These are phyloP conservation scores for Geosmithia flava DNA, from an alignment of 2,329 filamentous ascomycete genomes.

Conservation along the genomic window DNA sequence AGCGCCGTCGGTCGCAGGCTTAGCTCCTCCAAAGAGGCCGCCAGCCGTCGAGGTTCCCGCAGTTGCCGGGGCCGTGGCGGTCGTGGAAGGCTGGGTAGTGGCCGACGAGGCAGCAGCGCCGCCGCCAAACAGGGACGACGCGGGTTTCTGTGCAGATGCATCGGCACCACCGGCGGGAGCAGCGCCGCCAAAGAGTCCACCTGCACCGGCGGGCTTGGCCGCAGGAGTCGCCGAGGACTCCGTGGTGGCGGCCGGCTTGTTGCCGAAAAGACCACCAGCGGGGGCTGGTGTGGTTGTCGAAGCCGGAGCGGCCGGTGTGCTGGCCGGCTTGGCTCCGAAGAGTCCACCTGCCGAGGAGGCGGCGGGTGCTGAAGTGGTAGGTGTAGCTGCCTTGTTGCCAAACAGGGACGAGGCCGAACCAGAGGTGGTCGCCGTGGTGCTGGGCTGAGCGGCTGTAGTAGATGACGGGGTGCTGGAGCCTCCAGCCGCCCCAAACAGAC, in stretches of 20 bases:
- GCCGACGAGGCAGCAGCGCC: constrained; percentile 8
- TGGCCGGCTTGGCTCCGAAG: constrained; percentile 8
- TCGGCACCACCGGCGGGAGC: not conserved
- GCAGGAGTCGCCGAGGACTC: not conserved
- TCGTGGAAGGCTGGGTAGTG: constrained; percentile 10
- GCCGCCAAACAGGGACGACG: not conserved
- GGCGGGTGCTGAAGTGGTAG: constrained; percentile 10
- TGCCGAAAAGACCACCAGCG: constrained; percentile 1
- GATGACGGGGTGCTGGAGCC: constrained; percentile 5
- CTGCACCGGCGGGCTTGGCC: constrained; percentile 6
- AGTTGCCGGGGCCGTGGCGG: constrained; percentile 18
- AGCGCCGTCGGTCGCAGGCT: constrained; percentile 12
- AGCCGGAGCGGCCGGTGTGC: constrained; percentile 6
- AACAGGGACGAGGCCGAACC: not conserved
- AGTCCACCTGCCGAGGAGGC: constrained; percentile 8
- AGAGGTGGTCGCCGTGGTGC: not conserved
- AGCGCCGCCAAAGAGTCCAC: constrained; percentile 3
- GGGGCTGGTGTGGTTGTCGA: not conserved
- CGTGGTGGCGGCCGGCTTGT: not conserved
- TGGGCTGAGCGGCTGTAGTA: not conserved
- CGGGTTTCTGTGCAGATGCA: not conserved
- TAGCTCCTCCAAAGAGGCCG: constrained; percentile 3
- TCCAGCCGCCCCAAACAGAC: constrained; percentile 10
- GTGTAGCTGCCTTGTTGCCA: constrained; percentile 1
- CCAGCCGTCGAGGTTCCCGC: constrained; percentile 16